These are phyloP conservation scores for Metschnikowia amazonensis DNA, from an alignment of 805 yeast species.

Conservation along the genomic window DNA sequence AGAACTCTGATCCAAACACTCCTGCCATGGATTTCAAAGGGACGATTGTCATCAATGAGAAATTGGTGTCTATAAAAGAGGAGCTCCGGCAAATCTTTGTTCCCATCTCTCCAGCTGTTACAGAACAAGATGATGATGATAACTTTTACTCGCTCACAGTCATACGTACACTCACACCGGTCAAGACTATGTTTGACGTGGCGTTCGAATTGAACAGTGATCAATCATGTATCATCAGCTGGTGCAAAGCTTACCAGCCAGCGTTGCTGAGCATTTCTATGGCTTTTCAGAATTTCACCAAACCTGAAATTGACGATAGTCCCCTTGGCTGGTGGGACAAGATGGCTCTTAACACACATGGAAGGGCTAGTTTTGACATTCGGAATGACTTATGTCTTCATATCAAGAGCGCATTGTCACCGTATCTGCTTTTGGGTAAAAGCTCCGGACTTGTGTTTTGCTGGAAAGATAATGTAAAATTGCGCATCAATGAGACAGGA, in stretches of 20 bases:
- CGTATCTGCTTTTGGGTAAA: slow-evolving; percentile 53
- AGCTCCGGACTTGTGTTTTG: slow-evolving; percentile 63
- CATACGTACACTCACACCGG: slow-evolving; percentile 60
- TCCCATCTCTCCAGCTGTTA: slow-evolving; percentile 52
- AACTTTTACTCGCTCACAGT: slow-evolving; percentile 55
- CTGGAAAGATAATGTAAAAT: slow-evolving; percentile 54
- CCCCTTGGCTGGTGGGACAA: slow-evolving; percentile 53
- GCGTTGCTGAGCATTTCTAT: slow-evolving; percentile 49
- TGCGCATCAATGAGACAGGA: slow-evolving; percentile 49
- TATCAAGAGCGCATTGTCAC: slow-evolving; percentile 57
- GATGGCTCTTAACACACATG: slow-evolving; percentile 52
- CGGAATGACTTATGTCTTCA: slow-evolving; percentile 54
- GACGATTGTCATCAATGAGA: slow-evolving; percentile 58
- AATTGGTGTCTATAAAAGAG: slow-evolving; percentile 38
- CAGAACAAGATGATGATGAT: slow-evolving; percentile 26
- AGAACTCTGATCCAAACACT: slow-evolving; percentile 20
- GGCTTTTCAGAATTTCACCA: slow-evolving; percentile 43
- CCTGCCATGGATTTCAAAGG: slow-evolving; percentile 33
- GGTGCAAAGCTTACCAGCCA: slow-evolving; percentile 64
- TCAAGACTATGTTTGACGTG: slow-evolving; percentile 52
- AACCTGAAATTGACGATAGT: slow-evolving; percentile 42
- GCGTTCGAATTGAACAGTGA: slow-evolving; percentile 43
- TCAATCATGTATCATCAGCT: slow-evolving; percentile 50
- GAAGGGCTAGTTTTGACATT: slow-evolving; percentile 46
- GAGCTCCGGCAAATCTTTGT: slow-evolving; percentile 51